Evolutionary conservation across 164 flowering plant genomes (phyloP), one percentile per base, ranked within the genome.

Genomic region (Protea cynaroides): DNA sequence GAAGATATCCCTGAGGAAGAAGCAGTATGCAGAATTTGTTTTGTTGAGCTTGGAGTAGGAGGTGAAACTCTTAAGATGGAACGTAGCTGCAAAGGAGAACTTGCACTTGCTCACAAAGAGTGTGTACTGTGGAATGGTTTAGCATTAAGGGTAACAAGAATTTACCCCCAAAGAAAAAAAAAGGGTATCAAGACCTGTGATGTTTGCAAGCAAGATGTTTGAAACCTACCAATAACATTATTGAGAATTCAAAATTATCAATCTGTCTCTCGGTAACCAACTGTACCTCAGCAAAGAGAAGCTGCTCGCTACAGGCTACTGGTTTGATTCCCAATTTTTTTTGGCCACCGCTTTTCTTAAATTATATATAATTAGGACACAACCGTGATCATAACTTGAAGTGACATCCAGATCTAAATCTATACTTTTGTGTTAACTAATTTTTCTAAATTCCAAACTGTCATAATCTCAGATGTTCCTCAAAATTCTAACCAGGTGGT

Each of bases 91-190:
- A 89, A 85, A 76, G 92, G 92, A 40, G 96, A 87, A 64, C 96
- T 89, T 65, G 92, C 96, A 59, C 90, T 90, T 71, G 89, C 96
- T 43, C 96, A 90, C 71, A 67, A 79, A 65, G 90, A 83, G 19
- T 90, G 93, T 80, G 96, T n/a, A n/a, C 96, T 8, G 73, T 90
- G 50, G 87, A 90, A 70, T 90, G 96, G 96, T 89, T 89, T 73
- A 87, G 83, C 73, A 86, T 87, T 61, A 89, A 89, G 79, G 96
- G 96, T 36, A 89, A 84, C n/a, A n/a, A n/a, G n/a, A n/a, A n/a
- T n/a, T n/a, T n/a, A n/a, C n/a, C n/a, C n/a, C n/a, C n/a, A n/a
- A n/a, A n/a, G n/a, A n/a, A n/a, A n/a, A n/a, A n/a, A n/a, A n/a
- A n/a, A n/a, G n/a, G n/a, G n/a, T n/a, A n/a, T n/a, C 76, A 86